Evolutionary conservation across 163 green algal genomes (phyloP).

Genomic region (Scenedesmus sp.): DNA sequence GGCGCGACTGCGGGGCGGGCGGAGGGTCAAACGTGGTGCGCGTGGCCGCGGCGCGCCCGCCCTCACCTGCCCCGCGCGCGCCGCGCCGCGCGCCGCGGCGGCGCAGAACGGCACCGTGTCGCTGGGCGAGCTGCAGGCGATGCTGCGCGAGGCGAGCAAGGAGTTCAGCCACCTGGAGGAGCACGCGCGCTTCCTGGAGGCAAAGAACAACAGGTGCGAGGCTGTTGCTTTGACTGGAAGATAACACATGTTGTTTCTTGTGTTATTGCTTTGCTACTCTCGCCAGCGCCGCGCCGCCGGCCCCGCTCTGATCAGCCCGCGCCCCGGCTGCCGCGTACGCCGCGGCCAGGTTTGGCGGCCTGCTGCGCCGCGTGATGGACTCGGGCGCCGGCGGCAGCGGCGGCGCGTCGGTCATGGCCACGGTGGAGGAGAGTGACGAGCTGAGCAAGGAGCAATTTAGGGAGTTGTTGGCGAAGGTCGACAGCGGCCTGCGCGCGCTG

Average conservation of each 20-base stretch:
- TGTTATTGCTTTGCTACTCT: too few species aligned
- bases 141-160: slow-evolving; percentile 61
- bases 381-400: neutral
- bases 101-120: slow-evolving; percentile 62
- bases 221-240: too few species aligned
- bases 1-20: too few species aligned
- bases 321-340: too few species aligned
- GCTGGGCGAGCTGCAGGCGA: slow-evolving; percentile 66
- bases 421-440: slow-evolving; percentile 57
- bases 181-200: slow-evolving; percentile 80
- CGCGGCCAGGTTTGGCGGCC: slow-evolving; percentile 43
- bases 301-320: too few species aligned
- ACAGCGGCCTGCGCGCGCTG: slow-evolving; percentile 82
- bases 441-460: slow-evolving; percentile 79
- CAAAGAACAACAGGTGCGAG: slow-evolving; percentile 40
- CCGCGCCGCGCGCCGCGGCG: neutral
- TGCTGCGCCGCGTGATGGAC: slow-evolving; percentile 45
- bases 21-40: too few species aligned
- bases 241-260: too few species aligned
- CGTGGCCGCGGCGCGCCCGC: too few species aligned
- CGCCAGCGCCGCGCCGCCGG: too few species aligned
- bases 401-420: slow-evolving; percentile 12
- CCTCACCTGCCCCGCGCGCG: too few species aligned
- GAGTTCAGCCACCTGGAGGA: slow-evolving; percentile 84
- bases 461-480: slow-evolving; percentile 78